These are phyloP conservation scores for Candida odintsovae DNA, from an alignment of 805 yeast genomes.

Conservation along the genomic window DNA sequence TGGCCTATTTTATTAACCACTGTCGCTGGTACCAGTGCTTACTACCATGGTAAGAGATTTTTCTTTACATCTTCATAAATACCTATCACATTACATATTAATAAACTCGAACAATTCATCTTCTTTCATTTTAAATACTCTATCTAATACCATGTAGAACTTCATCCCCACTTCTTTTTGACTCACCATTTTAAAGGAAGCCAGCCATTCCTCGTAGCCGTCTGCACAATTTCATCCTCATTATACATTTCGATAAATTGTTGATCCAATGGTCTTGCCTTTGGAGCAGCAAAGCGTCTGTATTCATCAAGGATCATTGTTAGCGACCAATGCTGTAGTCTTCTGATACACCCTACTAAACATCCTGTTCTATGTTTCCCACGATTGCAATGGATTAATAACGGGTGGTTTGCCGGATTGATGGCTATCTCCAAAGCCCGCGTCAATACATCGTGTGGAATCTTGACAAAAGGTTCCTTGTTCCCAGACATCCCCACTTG, in stretches of 20 bases:
- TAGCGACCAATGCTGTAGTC: constrained; percentile 87
- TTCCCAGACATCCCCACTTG: constrained; percentile 95
- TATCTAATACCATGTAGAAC: too few relatives aligned
- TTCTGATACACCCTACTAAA: constrained; percentile 84
- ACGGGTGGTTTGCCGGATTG: constrained; percentile 85
- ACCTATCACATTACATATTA: too few relatives aligned
- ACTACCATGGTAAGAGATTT: constrained; percentile 65
- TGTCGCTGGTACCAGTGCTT: constrained; percentile 57
- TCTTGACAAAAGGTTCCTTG: constrained; percentile 88
- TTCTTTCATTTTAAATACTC: background rate
- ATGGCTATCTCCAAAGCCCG: constrained; percentile 76
- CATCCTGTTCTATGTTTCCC: constrained; percentile 98
- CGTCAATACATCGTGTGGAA: constrained; percentile 61
- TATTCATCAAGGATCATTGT: constrained; percentile 96
- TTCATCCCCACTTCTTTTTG: too few relatives aligned
- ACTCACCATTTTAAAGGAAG: constrained; percentile 64
- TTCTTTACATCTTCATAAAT: constrained; percentile 29
- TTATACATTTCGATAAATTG: constrained; percentile 91
- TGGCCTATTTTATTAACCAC: constrained; percentile 57
- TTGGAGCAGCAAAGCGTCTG: constrained; percentile 90
- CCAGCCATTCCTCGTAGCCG: constrained; percentile 49
- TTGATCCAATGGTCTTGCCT: constrained; percentile 92
- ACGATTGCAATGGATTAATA: constrained; percentile 89
- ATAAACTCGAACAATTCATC: constrained; percentile 14
- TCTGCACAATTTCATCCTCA: constrained; percentile 50